Evolutionary conservation across 257 asterid genomes (phyloP), one percentile per base, ranked within the genome.

Genomic region (Fraxinus quadrangulata): DNA sequence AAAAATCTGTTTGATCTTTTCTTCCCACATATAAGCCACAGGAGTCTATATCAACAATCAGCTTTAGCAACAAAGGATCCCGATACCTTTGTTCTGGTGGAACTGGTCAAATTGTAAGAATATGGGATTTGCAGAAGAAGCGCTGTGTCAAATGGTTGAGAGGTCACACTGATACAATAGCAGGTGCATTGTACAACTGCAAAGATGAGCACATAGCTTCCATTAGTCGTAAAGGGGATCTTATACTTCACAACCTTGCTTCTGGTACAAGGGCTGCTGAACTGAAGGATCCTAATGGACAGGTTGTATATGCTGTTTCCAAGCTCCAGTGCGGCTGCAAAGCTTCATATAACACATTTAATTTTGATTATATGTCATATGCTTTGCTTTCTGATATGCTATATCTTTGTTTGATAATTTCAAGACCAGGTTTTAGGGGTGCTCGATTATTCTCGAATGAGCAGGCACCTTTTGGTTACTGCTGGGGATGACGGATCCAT

Each of bases 401-500:
- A 23, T 31, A 63, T 63, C 10, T 63, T 81, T 84, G 75, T 83
- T 70, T 79, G 81, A 74, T 81, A 80, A 76, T 76, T 85, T 65
- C 82, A 82, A 74, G 84, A 76, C 81, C 95, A 96, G 99, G 95
- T 92, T 77, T 83, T 96, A 85, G 93, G 97, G 33, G 96, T 91
- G 81, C 97, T 96, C 72, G 98, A 96, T 88, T 96, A 93, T 88
- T 92, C 97, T 80, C 88, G 97, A 86, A 89, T 88, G 86, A 96
- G 99, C 84, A 86, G 97, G 89, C 98, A 96, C 88, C 94, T 90
- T 77, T 89, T 93, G 92, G 99, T 90, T 75, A 96, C 97, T 42
- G 97, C 98, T 79, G 98, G 99, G 78, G 99, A 93, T 88, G 99
- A 96, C 85, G 99, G 99, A 71, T 92, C 99, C 59, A 74, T 96